Evolutionary conservation across 495 filamentous ascomycete genomes (phyloP), one percentile per base, ranked within the genome.

Genomic region (Immersiella caudata): DNA sequence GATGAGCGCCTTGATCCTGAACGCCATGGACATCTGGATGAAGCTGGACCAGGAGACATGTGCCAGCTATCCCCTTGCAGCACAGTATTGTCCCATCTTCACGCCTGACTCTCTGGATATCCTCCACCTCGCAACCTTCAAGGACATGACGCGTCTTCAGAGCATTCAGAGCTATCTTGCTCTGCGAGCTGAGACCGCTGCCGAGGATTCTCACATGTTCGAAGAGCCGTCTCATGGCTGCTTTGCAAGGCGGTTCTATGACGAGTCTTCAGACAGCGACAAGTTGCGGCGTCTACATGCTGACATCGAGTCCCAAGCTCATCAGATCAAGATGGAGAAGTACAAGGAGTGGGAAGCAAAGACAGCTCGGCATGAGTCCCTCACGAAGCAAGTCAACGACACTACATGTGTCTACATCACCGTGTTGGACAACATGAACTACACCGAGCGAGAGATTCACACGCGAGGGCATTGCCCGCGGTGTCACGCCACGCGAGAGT

Each of bases 81-180:
- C 52, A 0, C 68, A 78, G 0, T 79, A 80, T 60, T 71, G 73
- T 21, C 84, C 81, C 0, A 70, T 68, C 0, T 83, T 86, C 64
- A 60, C 63, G 0, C 79, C 82, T 0, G 73, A 82, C n/a, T 67
- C 84, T 1, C 71, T 90, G 25, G 79, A 88, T 69, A 75, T 80
- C 6, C 70, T 90, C 18, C 83, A 84, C 6, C 68, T 87, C 0
- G 68, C 81, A 6, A 63, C 61, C 0, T 67, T 74, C 2, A 57
- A 66, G n/a, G 79, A 82, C 22, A 81, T 90, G 81, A 36, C 67
- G 5, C 83, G 84, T 0, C 76, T 88, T 0, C 78, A 80, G 14
- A 24, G 61, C 0, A 78, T 89, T 18, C 85, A 88, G 52, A 55
- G 20, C 0, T 81, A 89, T 64, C 68, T 90, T 29, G 46, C 67